Percentiles rank a stretch among this genome's conserved stretches.
Evolutionary conservation across 139 green algal species (phyloP).

Genomic region (Trebouxia sp.): DNA sequence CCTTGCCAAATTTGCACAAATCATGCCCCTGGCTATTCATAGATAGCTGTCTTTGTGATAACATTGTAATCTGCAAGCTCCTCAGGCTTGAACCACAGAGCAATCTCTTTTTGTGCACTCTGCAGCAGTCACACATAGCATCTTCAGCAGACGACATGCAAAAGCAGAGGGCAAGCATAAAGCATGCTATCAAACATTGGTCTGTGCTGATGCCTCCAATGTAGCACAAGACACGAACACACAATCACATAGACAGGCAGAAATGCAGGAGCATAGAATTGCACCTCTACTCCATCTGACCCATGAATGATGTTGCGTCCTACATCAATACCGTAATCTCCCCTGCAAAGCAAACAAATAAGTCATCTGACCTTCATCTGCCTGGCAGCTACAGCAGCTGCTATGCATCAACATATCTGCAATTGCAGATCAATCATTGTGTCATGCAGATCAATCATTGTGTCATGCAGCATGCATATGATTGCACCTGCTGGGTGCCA

Average conservation of each 20-base stretch:
- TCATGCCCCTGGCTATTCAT: no score
- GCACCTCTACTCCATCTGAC: constrained; percentile 65
- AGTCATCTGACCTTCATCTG: no score
- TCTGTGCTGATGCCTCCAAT: not conserved
- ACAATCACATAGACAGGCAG: not conserved
- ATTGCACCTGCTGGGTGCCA: no score
- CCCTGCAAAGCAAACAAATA: not conserved
- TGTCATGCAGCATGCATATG: no score
- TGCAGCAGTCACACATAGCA: constrained; percentile 10
- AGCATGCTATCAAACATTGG: no score
- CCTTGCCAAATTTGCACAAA: no score
- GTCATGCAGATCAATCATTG: not conserved
- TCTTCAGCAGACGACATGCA: not conserved
- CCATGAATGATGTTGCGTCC: constrained; percentile 79
- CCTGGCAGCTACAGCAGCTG: no score
- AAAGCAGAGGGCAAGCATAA: no score
- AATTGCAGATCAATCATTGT: not conserved
- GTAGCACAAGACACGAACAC: not conserved
- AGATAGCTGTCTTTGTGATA: constrained; percentile 27
- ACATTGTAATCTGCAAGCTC: constrained; percentile 63
- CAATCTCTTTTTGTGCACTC: constrained; percentile 68
- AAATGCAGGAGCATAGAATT: constrained; percentile 18
- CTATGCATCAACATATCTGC: not conserved
- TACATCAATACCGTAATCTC: constrained; percentile 70
- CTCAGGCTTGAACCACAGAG: constrained; percentile 71